phyloP scores from a whole-genome alignment of 2,329 filamentous ascomycete species.

The Leptographium procerum region DNA sequence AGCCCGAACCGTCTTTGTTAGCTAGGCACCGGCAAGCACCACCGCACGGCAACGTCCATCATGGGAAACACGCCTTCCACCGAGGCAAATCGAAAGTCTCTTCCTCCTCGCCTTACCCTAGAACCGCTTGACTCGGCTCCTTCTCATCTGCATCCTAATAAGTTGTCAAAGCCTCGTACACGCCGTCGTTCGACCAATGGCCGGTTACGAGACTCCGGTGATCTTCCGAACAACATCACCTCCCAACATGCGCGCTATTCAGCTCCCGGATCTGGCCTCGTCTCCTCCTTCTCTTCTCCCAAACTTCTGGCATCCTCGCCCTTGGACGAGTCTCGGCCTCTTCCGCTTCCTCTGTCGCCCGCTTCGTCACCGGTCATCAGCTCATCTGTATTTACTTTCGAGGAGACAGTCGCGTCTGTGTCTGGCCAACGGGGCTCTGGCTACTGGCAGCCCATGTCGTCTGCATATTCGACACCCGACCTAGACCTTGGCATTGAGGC shows the following conservation, averaged over 20 bases:
- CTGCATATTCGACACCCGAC: background rate
- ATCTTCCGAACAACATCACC: conserved; percentile 19
- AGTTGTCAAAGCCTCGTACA: conserved; percentile 39
- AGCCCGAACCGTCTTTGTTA: conserved; percentile 13
- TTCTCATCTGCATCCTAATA: conserved; percentile 21
- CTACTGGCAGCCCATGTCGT: conserved; percentile 4
- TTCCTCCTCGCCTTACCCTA: background rate
- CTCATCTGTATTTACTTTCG: conserved; percentile 9
- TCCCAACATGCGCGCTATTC: conserved; percentile 15
- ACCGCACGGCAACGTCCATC: conserved; percentile 9
- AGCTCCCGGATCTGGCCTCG: conserved; percentile 15
- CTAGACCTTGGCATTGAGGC: conserved; percentile 6
- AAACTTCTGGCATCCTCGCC: background rate
- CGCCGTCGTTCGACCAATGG: conserved; percentile 29
- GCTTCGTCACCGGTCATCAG: conserved; percentile 5
- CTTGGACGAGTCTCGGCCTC: background rate
- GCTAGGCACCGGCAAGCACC: background rate
- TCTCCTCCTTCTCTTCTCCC: background rate
- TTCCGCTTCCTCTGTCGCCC: conserved; percentile 1
- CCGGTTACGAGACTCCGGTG: conserved; percentile 25
- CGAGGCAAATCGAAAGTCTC: conserved; percentile 26
- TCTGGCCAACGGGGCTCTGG: conserved; percentile 2
- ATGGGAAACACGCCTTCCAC: conserved; percentile 43
- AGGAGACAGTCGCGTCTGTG: conserved; percentile 5
- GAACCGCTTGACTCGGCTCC: background rate